Evolutionary conservation across 192 early-diverging fungal genomes (phyloP).

Genomic region (Phycomyces nitens): DNA sequence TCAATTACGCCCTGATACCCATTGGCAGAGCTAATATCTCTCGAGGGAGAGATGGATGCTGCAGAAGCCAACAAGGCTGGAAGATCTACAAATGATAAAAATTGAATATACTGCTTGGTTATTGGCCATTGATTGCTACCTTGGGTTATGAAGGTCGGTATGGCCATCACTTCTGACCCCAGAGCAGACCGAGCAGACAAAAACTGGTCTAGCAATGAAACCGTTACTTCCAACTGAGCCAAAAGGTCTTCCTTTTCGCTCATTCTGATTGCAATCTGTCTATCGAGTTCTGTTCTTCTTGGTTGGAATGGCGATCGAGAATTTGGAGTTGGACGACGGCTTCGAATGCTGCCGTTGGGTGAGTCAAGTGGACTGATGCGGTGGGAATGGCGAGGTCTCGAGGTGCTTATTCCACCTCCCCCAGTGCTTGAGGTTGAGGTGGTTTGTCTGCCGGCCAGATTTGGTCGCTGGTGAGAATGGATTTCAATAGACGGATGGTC

Average conservation of each 20-base stretch:
- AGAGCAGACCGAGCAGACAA: conserved; percentile 11
- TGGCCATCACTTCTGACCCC: conserved; percentile 1
- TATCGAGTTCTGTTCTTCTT: conserved; percentile 13
- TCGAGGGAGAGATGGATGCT: background rate
- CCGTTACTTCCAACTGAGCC: conserved; percentile 18
- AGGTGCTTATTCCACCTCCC: conserved; percentile 4
- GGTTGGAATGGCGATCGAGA: background rate
- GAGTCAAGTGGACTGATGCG: too few species aligned
- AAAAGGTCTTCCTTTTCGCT: conserved; percentile 20
- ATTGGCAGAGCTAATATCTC: background rate
- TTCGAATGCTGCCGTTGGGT: background rate
- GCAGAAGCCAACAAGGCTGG: conserved; percentile 14
- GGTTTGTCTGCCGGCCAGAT: conserved; percentile 4
- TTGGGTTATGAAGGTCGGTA: conserved; percentile 18
- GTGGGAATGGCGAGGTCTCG: background rate
- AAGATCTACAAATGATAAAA: conserved; percentile 8
- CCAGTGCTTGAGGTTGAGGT: conserved; percentile 6
- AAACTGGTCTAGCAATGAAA: conserved; percentile 20
- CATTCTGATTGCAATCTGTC: conserved; percentile 9
- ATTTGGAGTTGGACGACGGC: background rate
- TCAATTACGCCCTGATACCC: conserved; percentile 11
- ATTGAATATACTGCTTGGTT: too few species aligned
- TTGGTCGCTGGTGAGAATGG: background rate
- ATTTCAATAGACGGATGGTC: background rate
- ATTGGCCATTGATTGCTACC: too few species aligned